Conservation (phyloP, 1,284 basidiomycete genomes). For the Ceratobasidium sp. region DNA sequence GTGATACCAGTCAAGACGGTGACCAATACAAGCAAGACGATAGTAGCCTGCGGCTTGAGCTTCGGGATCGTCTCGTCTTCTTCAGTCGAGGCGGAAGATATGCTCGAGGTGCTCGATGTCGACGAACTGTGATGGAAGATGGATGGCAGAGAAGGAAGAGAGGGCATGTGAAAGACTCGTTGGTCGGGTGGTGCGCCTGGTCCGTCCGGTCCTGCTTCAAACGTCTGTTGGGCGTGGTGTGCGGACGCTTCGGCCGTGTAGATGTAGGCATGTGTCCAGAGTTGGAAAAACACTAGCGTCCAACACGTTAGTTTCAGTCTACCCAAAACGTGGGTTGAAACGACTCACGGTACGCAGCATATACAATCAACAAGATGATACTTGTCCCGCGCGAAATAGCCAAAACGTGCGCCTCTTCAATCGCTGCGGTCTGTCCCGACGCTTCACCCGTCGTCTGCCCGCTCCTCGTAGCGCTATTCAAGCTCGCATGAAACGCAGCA, state of each 20-base stretch:
- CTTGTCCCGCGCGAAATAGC: constrained; percentile 57
- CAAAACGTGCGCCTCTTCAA: constrained; percentile 48
- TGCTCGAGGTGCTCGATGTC: constrained; percentile 45
- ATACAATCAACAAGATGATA: constrained; percentile 65
- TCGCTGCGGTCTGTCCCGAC: constrained; percentile 47
- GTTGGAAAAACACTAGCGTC: constrained; percentile 57
- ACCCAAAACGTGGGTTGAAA: constrained; percentile 46
- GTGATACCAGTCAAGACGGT: constrained; percentile 66
- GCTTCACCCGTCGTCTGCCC: constrained; percentile 44
- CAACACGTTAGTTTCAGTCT: constrained; percentile 45
- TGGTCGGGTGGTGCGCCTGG: constrained; percentile 46
- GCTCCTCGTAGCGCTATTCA: constrained; percentile 26
- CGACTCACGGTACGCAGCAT: constrained; percentile 52
- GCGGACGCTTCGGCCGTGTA: constrained; percentile 39
- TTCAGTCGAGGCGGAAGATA: constrained; percentile 47
- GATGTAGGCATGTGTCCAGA: constrained; percentile 50
- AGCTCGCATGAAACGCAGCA: constrained; percentile 61
- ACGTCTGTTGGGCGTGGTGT: constrained; percentile 41
- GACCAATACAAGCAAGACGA: constrained; percentile 52
- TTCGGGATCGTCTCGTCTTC: constrained; percentile 56
- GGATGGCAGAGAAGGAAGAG: constrained; percentile 41
- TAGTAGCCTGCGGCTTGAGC: constrained; percentile 55
- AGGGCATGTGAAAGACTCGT: constrained; percentile 47
- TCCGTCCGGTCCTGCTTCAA: constrained; percentile 45
- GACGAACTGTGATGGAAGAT: constrained; percentile 44